Evolutionary conservation across 306 rosid genomes (phyloP), one percentile per base, ranked within the genome.

Genomic region (Rosa persica): DNA sequence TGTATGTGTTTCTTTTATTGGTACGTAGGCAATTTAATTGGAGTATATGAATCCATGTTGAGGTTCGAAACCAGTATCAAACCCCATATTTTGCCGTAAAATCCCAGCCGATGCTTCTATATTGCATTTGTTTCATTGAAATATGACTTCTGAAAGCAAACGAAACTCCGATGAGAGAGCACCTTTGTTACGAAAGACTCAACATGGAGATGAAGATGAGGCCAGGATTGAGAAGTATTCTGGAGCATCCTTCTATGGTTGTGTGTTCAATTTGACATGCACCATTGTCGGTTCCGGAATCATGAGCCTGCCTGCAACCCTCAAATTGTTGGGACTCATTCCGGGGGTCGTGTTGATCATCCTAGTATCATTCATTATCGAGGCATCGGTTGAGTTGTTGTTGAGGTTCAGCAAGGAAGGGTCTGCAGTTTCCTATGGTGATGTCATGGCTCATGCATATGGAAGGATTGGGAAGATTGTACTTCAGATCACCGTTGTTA

Each of bases 271-370:
- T 61, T 22, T 83, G 69, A 78, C 85, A 2, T 74, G 81, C 76
- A 80, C 83, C 40, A 72, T 86, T 34, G 70, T 83, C 60, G 89
- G 89, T 20, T 76, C 85, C 5, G 87, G 87, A 39, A 83, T 86
- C 67, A 81, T 86, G 87, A 78, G 83, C 76, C 61, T 83, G 73
- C 89, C 89, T 36, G 89, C 86, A 10, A 81, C 87, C 55, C 43
- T 86, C 49, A 81, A 81, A 76, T 51, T 81, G 60, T 48, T 86
- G 72, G 89, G 89, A 9, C 78, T 86, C 20, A 20, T 73, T 62
- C 79, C 78, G 2, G 89, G 87, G 10, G 54, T 81, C 8, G 75
- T 64, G 11, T 40, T 75, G 78, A 75, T 86, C 17, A 42, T 81
- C 40, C 34, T 76, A 15, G 74, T 75, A 36, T 85, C 89, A 6